Percentiles rank a stretch among this genome's conserved stretches.
Conservation (phyloP, 169 alveolate genomes). For the Plasmodium relictum region DNA sequence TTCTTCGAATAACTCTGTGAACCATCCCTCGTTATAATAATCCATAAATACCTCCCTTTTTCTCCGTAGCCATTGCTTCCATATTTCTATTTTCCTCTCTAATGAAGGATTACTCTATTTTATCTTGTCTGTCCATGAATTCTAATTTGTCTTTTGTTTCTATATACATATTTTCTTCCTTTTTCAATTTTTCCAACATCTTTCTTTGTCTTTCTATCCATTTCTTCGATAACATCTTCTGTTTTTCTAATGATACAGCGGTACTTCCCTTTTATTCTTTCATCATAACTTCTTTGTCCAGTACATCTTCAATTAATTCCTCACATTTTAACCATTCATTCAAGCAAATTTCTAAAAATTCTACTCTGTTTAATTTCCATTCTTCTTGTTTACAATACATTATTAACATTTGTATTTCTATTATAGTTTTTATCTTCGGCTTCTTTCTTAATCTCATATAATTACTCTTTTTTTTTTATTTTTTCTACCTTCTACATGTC, state of each 20-base stretch:
- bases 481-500: not conserved
- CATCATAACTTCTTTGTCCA: not conserved
- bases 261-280: not conserved
- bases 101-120: not conserved
- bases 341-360: not conserved
- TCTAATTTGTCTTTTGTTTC: not conserved
- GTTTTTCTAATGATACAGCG: not conserved
- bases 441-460: not conserved
- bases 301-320: too few relatives aligned
- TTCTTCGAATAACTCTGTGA: not conserved
- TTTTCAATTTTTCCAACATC: not conserved
- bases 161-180: not conserved
- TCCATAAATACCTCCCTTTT: not conserved
- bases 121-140: not conserved
- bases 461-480: not conserved
- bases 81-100: not conserved
- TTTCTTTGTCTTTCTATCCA: not conserved
- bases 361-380: not conserved
- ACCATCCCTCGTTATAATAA: not conserved
- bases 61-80: not conserved
- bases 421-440: not conserved
- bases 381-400: not conserved
- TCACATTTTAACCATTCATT: not conserved
- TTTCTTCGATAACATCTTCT: not conserved
- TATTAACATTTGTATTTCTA: not conserved